Evolutionary conservation across 2,329 filamentous ascomycete genomes (phyloP).

Genomic region (Dothistroma septosporum): DNA sequence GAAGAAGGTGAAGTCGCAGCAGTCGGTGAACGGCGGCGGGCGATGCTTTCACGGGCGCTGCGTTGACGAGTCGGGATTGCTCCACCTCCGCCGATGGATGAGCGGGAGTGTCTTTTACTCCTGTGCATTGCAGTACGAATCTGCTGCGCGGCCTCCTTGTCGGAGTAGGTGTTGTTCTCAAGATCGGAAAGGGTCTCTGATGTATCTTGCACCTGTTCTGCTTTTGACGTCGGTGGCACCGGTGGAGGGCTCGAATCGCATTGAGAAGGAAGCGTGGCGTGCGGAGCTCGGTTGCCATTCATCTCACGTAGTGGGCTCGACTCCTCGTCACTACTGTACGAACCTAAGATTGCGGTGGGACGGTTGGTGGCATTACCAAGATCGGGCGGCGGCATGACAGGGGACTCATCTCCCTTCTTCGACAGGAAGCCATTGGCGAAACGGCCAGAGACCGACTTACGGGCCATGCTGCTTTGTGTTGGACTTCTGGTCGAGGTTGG

Average conservation of each 20-base stretch:
- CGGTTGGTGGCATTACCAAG: neutral
- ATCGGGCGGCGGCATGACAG: conserved; percentile 38
- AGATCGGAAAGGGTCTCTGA: conserved; percentile 26
- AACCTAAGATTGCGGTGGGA: conserved; percentile 55
- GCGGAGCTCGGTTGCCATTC: conserved; percentile 39
- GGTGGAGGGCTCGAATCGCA: conserved; percentile 9
- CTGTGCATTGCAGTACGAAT: conserved; percentile 50
- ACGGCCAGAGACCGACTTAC: conserved; percentile 50
- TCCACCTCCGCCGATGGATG: conserved; percentile 38
- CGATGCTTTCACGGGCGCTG: conserved; percentile 35
- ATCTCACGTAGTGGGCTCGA: conserved; percentile 46
- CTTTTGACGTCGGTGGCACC: conserved; percentile 6
- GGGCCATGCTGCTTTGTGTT: conserved; percentile 57
- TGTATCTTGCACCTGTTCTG: conserved; percentile 23
- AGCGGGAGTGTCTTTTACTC: conserved; percentile 35
- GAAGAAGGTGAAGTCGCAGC: conserved; percentile 46
- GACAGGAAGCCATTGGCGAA: conserved; percentile 86
- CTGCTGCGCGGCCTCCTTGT: conserved; percentile 27
- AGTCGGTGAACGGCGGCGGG: conserved; percentile 56
- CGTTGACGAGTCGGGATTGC: conserved; percentile 10
- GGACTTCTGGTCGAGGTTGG: conserved; percentile 36
- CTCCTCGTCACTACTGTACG: conserved; percentile 56
- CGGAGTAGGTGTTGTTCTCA: conserved; percentile 18
- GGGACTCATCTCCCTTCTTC: conserved; percentile 58
- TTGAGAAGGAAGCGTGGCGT: conserved; percentile 25